Percentiles rank a stretch among this genome's conserved stretches.
Evolutionary conservation across 2,329 filamentous ascomycete genomes (phyloP).

Genomic region (Aspergillus ruber): DNA sequence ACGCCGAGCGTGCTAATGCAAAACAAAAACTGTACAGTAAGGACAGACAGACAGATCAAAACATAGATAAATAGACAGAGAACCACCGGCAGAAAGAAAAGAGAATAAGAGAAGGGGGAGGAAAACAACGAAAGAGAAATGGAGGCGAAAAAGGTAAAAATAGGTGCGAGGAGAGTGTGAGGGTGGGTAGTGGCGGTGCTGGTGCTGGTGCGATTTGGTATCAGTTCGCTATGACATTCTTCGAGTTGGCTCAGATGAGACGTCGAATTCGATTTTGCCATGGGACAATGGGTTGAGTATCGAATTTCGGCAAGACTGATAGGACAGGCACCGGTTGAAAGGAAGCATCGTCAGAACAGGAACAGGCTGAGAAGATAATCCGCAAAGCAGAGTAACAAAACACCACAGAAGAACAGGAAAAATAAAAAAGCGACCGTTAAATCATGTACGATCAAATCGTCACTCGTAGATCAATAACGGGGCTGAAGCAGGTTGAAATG

Average conservation of each 20-base stretch:
- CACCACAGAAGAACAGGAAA: slow-evolving; percentile 1
- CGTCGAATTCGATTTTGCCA: no score
- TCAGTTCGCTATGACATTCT: no score
- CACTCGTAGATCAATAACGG: not conserved
- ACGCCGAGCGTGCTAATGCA: not conserved
- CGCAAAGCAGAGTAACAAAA: not conserved
- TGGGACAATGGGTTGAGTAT: no score
- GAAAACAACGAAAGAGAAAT: no score
- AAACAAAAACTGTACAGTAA: slow-evolving; percentile 8
- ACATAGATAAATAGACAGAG: not conserved
- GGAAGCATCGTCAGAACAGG: not conserved
- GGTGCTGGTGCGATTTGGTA: no score
- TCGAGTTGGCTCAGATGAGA: no score
- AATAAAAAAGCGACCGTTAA: slow-evolving; percentile 2
- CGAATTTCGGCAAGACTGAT: no score
- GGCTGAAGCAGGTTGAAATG: not conserved
- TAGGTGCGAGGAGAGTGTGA: no score
- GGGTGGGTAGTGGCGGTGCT: no score
- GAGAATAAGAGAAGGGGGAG: no score
- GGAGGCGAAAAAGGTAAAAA: no score
- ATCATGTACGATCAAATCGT: not conserved
- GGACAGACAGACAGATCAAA: not conserved
- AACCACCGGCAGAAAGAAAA: not conserved
- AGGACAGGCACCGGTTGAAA: no score
- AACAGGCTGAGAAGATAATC: not conserved